Base-by-base conservation (phyloP, 768 basidiomycete genomes). In the Panaeolus papilionaceus region DNA sequence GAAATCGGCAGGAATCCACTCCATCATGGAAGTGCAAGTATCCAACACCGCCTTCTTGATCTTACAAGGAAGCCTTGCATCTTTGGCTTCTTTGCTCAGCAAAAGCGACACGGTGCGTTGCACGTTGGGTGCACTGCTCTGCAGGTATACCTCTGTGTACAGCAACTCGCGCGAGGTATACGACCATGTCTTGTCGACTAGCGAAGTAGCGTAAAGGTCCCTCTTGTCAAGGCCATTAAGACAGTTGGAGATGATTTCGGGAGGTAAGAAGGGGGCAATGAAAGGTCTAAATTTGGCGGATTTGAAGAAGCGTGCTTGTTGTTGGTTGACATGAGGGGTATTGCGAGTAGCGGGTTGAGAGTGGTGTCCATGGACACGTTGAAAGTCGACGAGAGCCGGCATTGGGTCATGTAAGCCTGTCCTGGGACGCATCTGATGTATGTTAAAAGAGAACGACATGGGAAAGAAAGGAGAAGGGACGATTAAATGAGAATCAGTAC, bases 31-130 rank as follows among this genome's bases (percentile, higher is more conserved):
- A 9, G 20, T 23, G 14, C 54, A 23, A 28, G 26, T 38, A 10
- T 66, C 45, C 49, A 66, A 42, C 4, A 66, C 38, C 3, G 47
- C 33, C 4, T 12, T 45, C 11, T 37, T 38, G 11, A 66, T 66
- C 38, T 58, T 58, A 18, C 40, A 47, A 33, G 18, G 20, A 16
- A 61, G 2, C n/a, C 23, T 47, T 51, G 20, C 47, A 4, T 16
- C 45, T 6, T 49, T 49, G 5, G 47, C 23, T 18, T 45, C 12
- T 18, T 49, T 16, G 38, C 5, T 33, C n/a, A 5, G 5, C 16
- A 66, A 23, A 40, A 66, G 20, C 0, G 9, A 16, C 11, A 66
- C 38, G 6, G 65, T 66, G 18, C 16, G 16, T 12, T 58, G 33
- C 37, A 66, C 38, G 38, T 66, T 11, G 14, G 14, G 37, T 8